Evolutionary conservation across 2,329 filamentous ascomycete genomes (phyloP), one percentile per base, ranked within the genome.

Genomic region (Nigrospora osmanthi): DNA sequence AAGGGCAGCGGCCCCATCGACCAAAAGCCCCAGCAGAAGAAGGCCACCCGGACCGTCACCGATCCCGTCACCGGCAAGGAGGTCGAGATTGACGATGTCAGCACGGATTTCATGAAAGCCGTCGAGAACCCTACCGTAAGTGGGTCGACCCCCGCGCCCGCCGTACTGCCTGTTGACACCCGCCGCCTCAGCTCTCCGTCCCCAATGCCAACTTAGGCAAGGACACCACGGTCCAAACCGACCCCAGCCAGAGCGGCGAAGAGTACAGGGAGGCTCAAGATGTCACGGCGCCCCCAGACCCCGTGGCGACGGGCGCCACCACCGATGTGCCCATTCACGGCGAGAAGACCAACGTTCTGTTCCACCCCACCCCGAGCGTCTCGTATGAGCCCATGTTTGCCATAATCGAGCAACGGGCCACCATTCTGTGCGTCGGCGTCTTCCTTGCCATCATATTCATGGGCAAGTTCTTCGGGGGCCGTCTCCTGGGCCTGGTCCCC

Each of bases 271-370:
- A 85, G 46, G 87, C 82, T 11, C 91, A 96, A 66, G 91, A 97
- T 65, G 73, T 95, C 46, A 95, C 89, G 0, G 87, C 91, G 1
- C 91, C 91, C 2, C 91, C 91, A 1, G 90, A 94, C 53, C 91
- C 91, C 0, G 73, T 95, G 16, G 82, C 83, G 14, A 76, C 83
- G 46, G 88, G 89, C 19, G 81, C 84, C 32, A 97, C 91, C 0
- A 90, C 88, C 23, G 93, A 97, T 64, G 89, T 97, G 1, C 93
- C 93, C 3, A 95, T 97, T 47, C 87, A 90, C 59, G 91, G 90
- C 56, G 91, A 97, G 61, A 96, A 93, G 75, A 97, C 93, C 4
- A 96, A 95, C 50, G 83, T 97, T 15, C 76, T 96, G 30, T 97
- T 97, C 65, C 91, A 96, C 64, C 91, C 93, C 14, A 97, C 91